A percentile compares a stretch with the other conserved stretches of the same genome.
Conservation (phyloP, 208 protist genomes). For the Tritrichomonas musculus region DNA sequence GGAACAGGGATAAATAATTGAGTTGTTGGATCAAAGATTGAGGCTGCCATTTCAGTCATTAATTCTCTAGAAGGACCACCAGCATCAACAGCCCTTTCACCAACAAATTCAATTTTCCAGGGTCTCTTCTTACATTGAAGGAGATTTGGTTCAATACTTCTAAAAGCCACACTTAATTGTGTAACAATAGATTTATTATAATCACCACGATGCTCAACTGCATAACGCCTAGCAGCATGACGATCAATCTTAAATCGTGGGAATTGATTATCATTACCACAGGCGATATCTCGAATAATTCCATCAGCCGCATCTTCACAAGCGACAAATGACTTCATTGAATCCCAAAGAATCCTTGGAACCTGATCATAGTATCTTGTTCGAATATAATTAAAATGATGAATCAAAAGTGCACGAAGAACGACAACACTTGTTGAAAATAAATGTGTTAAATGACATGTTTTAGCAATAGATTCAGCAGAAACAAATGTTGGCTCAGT, state of each 20-base stretch:
- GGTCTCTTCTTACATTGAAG: neutral
- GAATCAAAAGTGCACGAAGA: neutral
- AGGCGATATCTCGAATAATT: neutral
- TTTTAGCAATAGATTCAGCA: neutral
- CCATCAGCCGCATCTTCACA: neutral
- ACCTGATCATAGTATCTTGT: neutral
- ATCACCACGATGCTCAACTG: neutral
- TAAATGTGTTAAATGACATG: neutral
- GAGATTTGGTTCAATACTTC: neutral
- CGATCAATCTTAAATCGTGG: neutral
- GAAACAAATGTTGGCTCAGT: neutral
- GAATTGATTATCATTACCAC: neutral
- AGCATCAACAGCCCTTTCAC: neutral
- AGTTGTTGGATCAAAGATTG: neutral
- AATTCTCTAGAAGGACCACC: neutral
- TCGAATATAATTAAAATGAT: neutral
- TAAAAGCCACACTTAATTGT: neutral
- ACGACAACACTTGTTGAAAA: neutral
- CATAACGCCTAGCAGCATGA: neutral
- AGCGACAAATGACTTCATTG: neutral
- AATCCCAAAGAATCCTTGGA: neutral
- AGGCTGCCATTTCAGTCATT: slow-evolving; percentile 2
- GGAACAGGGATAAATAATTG: neutral
- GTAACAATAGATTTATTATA: neutral
- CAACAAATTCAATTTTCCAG: neutral